Evolutionary conservation across 306 rosid genomes (phyloP).

Genomic region (Erythrophleum fordii): DNA sequence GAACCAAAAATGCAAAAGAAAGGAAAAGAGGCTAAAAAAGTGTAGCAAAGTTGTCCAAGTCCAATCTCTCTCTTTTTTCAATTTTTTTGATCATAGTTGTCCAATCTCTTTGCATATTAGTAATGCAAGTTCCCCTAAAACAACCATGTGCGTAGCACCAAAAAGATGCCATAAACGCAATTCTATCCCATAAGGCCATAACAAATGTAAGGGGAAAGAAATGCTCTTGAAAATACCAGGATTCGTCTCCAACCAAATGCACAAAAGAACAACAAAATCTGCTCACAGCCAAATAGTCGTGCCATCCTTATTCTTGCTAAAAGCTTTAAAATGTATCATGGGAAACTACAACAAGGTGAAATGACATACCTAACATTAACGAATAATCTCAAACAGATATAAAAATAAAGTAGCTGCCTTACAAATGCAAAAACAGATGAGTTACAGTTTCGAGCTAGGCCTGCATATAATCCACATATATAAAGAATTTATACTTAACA

Average conservation of each 20-base stretch:
- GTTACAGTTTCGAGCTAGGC: neutral
- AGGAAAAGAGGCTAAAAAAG: neutral
- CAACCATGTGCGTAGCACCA: neutral
- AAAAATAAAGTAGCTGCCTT: neutral
- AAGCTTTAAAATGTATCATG: neutral
- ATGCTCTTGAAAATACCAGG: neutral
- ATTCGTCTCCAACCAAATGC: neutral
- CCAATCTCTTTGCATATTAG: neutral
- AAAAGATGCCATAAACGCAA: neutral
- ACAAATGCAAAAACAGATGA: neutral
- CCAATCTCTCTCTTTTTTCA: neutral
- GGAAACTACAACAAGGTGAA: neutral
- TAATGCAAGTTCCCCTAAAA: neutral
- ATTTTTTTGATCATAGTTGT: neutral
- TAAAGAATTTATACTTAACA: too few species aligned
- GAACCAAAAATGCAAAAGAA: neutral
- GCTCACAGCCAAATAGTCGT: neutral
- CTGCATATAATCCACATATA: too few species aligned
- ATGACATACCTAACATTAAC: neutral
- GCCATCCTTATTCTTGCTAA: neutral
- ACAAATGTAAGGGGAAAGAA: neutral
- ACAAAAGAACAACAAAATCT: neutral
- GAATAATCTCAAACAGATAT: neutral
- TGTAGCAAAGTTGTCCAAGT: neutral
- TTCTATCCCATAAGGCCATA: neutral